These are phyloP conservation scores for Clarireedia paspali DNA, from an alignment of 2,329 filamentous ascomycete genomes.

Conservation along the genomic window DNA sequence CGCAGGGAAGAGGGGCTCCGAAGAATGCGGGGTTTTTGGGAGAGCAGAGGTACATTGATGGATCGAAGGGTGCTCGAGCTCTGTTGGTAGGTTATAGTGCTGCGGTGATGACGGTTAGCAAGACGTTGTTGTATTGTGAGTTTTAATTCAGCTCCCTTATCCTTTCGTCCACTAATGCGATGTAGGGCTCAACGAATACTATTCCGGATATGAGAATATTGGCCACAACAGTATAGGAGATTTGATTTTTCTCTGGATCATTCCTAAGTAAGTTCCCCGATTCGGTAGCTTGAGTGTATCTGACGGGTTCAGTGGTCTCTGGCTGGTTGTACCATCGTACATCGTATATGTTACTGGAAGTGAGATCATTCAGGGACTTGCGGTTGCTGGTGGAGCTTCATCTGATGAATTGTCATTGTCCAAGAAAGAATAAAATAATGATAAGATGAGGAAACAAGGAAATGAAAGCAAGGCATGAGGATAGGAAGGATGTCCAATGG, in stretches of 20 bases:
- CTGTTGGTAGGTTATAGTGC: constrained; percentile 51
- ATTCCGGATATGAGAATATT: constrained; percentile 51
- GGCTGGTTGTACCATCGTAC: constrained; percentile 56
- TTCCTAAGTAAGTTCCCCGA: constrained; percentile 52
- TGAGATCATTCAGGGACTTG: constrained; percentile 54
- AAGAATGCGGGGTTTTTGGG: constrained; percentile 36
- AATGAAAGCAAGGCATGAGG: no score
- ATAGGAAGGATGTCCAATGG: no score
- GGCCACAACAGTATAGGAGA: constrained; percentile 50
- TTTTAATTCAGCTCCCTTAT: constrained; percentile 11
- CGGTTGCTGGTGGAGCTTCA: constrained; percentile 33
- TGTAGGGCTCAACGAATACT: constrained; percentile 52
- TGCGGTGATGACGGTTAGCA: constrained; percentile 57
- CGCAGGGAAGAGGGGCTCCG: constrained; percentile 25
- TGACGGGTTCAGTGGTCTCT: constrained; percentile 42
- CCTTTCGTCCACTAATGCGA: constrained; percentile 2
- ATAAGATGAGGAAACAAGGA: not conserved
- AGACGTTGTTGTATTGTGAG: constrained; percentile 61
- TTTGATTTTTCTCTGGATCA: constrained; percentile 51
- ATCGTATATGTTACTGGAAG: constrained; percentile 51
- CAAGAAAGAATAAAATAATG: constrained; percentile 13
- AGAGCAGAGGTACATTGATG: constrained; percentile 42
- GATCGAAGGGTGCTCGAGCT: constrained; percentile 44
- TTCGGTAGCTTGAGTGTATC: constrained; percentile 1
- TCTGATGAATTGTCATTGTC: constrained; percentile 18